Evolutionary conservation across 2,329 filamentous ascomycete species (phyloP).

Genomic region (Pseudocercospora crystallina): DNA sequence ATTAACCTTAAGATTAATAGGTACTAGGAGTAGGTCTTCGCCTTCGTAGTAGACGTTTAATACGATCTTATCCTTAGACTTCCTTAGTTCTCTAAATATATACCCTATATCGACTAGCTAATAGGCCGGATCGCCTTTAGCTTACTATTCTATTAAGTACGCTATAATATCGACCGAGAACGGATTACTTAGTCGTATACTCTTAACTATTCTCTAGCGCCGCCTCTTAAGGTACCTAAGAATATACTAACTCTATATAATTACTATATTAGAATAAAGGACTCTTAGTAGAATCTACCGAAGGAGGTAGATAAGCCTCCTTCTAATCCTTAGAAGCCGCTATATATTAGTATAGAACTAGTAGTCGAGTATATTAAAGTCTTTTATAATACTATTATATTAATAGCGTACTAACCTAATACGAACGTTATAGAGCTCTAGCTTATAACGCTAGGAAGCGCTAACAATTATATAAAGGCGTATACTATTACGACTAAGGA

Average conservation of each 20-base stretch:
- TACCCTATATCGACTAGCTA: not conserved
- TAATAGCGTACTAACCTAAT: not conserved
- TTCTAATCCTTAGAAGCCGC: too few relatives aligned
- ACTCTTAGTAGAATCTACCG: not conserved
- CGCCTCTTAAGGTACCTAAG: not conserved
- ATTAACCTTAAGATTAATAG: constrained; percentile 2
- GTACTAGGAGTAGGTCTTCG: not conserved
- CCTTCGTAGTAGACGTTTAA: not conserved
- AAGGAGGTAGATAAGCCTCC: not conserved
- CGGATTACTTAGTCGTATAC: not conserved
- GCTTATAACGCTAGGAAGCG: not conserved
- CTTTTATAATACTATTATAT: not conserved
- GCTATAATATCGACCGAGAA: not conserved
- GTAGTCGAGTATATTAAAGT: not conserved
- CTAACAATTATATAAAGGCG: not conserved
- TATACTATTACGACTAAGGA: not conserved
- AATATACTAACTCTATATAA: not conserved
- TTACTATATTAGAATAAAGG: not conserved
- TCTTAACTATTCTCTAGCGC: not conserved
- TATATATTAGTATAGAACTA: not conserved
- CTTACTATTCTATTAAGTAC: not conserved
- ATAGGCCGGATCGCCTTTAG: not conserved
- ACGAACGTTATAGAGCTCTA: not conserved
- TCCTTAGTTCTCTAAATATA: not conserved
- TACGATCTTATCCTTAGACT: not conserved